Base-by-base conservation (phyloP, 768 basidiomycete species). In the Ramaria sp. region DNA sequence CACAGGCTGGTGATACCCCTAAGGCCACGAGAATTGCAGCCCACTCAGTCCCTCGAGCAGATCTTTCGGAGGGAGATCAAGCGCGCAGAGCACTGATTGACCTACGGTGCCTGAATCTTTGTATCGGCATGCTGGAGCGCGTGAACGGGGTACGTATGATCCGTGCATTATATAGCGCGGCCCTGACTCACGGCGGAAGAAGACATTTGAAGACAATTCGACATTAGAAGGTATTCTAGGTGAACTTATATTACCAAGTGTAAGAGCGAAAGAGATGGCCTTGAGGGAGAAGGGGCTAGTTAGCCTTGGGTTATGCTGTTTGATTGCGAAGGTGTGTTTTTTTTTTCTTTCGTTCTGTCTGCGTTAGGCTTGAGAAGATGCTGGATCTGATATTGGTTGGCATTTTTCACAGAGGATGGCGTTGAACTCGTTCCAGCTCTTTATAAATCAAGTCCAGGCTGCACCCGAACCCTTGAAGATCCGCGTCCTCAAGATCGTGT, bases 231-330 rank as follows among this genome's bases (percentile, higher is more conserved):
- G 88, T 25, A 66, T 75, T 20, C 64, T 81, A 66, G 73, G 88
- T 9, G 91, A 97, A 61, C 72, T 99, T 16, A 90, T 97, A 62
- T 79, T 96, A 30, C 95, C 95, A 2, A 81, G 89, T 4, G 88
- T 97, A 42, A 83, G 85, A 63, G 79, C 89, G 50, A 94, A 94
- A 68, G 91, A 95, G 60, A 74, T 88, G 5, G 73, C 76, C 0
- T 74, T 94, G 61, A 76, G 88, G 38, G 87, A 91, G 66, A 83
- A 85, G 65, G 90, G 90, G 0, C 72, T 93, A 10, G 71, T 88
- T 54, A 79, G 82, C 56, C 72, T 96, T 1, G 91, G 90, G 1
- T 70, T 94, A 13, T 91, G 88, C 64, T 91, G 85, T 62, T 78
- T 93, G 55, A 89, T 96, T 56, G 89, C 86, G 27, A 78, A 82